Conservation (phyloP, 345 rosid genomes). For the Citrus inodora region DNA sequence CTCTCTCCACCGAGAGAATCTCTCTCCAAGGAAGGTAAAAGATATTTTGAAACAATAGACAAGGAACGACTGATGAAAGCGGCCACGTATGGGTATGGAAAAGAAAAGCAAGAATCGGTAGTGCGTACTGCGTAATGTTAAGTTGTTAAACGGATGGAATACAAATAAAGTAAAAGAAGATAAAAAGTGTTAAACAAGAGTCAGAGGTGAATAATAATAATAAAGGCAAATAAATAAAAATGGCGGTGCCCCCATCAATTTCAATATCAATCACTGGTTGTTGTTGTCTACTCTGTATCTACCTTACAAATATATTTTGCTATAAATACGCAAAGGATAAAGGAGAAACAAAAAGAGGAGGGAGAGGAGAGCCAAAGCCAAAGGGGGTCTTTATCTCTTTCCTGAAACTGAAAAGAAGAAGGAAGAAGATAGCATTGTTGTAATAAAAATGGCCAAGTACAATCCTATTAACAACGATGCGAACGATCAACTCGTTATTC, state of each 20-base stretch:
- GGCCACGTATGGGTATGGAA: too few species aligned
- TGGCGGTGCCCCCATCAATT: background rate
- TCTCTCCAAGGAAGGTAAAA: too few species aligned
- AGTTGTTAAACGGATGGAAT: too few species aligned
- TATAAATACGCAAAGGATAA: background rate
- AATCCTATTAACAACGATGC: conserved; percentile 24
- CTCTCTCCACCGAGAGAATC: too few species aligned
- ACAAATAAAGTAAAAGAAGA: too few species aligned
- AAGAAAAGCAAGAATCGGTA: too few species aligned
- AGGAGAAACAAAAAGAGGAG: background rate
- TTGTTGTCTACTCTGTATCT: background rate
- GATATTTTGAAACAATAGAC: too few species aligned
- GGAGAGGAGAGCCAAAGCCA: background rate
- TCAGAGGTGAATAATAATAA: background rate
- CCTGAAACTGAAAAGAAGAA: background rate
- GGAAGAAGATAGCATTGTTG: background rate
- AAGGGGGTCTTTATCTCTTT: background rate
- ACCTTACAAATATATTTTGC: background rate
- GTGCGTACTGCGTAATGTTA: too few species aligned
- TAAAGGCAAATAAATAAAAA: background rate
- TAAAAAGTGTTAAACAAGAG: background rate
- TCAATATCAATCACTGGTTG: background rate
- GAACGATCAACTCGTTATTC: conserved; percentile 28
- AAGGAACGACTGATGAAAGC: too few species aligned
- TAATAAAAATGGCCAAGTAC: conserved; percentile 15